phyloP scores from a whole-genome alignment of 768 basidiomycete species.

The Coprinopsis strossmayeri region DNA sequence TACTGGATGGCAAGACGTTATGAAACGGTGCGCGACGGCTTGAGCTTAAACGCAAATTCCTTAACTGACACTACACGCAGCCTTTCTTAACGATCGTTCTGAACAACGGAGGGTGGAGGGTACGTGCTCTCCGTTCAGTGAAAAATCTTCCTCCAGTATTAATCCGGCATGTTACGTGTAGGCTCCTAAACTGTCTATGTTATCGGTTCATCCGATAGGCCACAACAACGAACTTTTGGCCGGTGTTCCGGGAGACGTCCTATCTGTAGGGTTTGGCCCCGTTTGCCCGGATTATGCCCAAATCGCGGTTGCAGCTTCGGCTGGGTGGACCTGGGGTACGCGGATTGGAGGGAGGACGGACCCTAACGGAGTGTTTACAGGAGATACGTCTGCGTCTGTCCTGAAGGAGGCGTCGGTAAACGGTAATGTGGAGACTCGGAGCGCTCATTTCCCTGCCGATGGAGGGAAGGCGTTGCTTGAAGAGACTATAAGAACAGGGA shows the following conservation, averaged over 20 bases:
- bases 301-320: slow-evolving; percentile 62
- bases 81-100: slow-evolving; percentile 67
- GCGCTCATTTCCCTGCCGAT: background rate
- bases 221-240: slow-evolving; percentile 30
- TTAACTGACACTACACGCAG: slow-evolving; percentile 21
- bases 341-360: slow-evolving; percentile 10
- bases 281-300: slow-evolving; percentile 51
- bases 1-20: slow-evolving; percentile 74
- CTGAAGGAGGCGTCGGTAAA: background rate
- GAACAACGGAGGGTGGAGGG: slow-evolving; percentile 69
- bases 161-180: slow-evolving; percentile 19
- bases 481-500: slow-evolving; percentile 38
- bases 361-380: background rate
- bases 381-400: background rate
- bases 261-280: slow-evolving; percentile 63
- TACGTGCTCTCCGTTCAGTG: slow-evolving; percentile 17
- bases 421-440: background rate
- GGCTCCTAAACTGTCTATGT: slow-evolving; percentile 60
- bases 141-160: background rate
- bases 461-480: slow-evolving; percentile 22
- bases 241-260: slow-evolving; percentile 34
- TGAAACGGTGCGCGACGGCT: slow-evolving; percentile 40
- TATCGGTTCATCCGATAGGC: slow-evolving; percentile 56
- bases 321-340: slow-evolving; percentile 45
- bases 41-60: background rate